Base-by-base conservation (phyloP, 1,139 yeast species). In the Tardiomyces blankii region DNA sequence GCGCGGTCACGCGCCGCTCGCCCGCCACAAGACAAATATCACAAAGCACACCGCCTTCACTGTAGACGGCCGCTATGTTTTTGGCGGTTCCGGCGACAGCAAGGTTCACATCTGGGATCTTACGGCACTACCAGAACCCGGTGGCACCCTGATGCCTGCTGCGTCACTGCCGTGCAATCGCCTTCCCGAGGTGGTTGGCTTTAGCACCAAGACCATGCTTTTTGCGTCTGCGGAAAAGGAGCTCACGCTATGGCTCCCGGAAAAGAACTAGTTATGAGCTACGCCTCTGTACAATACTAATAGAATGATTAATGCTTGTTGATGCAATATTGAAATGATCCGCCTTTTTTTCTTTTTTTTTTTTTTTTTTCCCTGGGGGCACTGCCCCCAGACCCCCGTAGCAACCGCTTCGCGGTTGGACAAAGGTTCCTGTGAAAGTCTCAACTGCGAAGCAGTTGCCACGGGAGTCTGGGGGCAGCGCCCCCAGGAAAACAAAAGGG, bases 181-280 rank as follows among this genome's bases (percentile, higher is more conserved):
- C 40, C 54, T 72, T 18, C 85, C 95, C 8, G 73, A 82, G 58
- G 72, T 85, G 43, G 63, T 85, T 16, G 73, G 78, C 18, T 86
- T 86, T 63, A 85, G 87, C 60, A 97, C 97, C 1, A 79, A 79
- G 58, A 69, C 79, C 46, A 75, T 83, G 61, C 76, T 82, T 56
- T 68, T 89, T 57, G 93, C 93, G 1, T 77, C 95, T 1, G 96
- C 95, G 12, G 95, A 88, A 64, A 75, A 74, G 12, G 73, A 67
- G 30, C 55, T 73, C 21, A 51, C 58, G 56, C 13, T 59, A 54
- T 41, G 71, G 74, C 52, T 57, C 2, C 59, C 61, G 6, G 42
- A 27, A 44, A 21, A 32, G 43, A 19, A 33, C 42, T 39, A 35
- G 39, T 14, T 35, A 13, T 35, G n/a, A 16, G n/a, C 18, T 9